Evolutionary conservation across 805 yeast species (phyloP).

Genomic region (Ogataea nonfermentans): DNA sequence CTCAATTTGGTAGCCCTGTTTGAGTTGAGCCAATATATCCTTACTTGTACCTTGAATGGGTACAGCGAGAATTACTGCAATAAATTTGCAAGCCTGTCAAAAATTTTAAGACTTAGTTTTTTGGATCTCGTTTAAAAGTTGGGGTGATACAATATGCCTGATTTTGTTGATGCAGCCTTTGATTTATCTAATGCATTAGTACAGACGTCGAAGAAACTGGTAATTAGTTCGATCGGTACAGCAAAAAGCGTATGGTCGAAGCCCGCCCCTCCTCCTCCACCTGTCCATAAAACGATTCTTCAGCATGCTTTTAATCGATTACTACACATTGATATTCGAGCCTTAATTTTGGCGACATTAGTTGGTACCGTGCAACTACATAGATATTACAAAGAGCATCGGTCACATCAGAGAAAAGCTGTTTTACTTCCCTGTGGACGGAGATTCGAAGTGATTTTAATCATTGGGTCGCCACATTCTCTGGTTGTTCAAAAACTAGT

Average conservation of each 20-base stretch:
- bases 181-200: constrained; percentile 14
- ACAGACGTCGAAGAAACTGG: constrained; percentile 7
- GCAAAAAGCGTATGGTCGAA: constrained; percentile 3
- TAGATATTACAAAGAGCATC: constrained; percentile 1
- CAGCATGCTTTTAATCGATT: neutral
- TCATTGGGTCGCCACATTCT: constrained; percentile 76
- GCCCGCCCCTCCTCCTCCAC: constrained; percentile 4
- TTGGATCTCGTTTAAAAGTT: no score
- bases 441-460: constrained; percentile 68
- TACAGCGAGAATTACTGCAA: no score
- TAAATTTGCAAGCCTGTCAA: no score
- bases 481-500: constrained; percentile 69
- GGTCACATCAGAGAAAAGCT: constrained; percentile 46
- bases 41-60: no score
- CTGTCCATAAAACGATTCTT: constrained; percentile 2
- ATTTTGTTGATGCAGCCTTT: constrained; percentile 22
- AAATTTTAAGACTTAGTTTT: no score
- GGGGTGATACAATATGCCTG: constrained; percentile 17
- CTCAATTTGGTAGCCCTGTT: no score
- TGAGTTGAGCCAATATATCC: no score
- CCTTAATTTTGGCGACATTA: neutral
- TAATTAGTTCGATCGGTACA: constrained; percentile 2
- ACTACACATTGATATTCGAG: neutral
- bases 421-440: constrained; percentile 65
- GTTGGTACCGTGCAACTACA: constrained; percentile 3